Evolutionary conservation across 768 basidiomycete species (phyloP), one percentile per base, ranked within the genome.

Genomic region (Sarcomyxa edulis): DNA sequence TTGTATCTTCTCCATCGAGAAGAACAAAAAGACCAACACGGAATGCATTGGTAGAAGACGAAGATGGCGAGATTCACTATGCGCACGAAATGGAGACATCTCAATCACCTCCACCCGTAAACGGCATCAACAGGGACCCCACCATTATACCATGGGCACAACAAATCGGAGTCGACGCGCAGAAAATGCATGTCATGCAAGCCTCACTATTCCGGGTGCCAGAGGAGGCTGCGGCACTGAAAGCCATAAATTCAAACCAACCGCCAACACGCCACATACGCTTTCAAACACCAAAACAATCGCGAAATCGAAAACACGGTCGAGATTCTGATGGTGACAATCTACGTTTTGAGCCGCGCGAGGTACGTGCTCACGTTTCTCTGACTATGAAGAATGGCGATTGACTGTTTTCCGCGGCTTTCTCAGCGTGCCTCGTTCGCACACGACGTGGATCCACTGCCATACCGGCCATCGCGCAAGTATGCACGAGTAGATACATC

Each of bases 131-230:
- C 36, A 59, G 55, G 6, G 74, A 78, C 43, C 61, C 74, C 5
- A 68, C 71, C 5, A 65, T 78, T 30, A 75, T 78, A 38, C 76
- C 84, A 26, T 87, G 86, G 84, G 78, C 81, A 10, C 72, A 81
- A 32, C 76, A 76, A 35, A 56, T 82, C 19, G 84, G 85, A 5
- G 67, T 93, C n/a, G 89, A 94, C 55, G 72, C 82, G 10, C 87
- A 89, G 57, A 84, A 81, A 61, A 79, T 93, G 72, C 86, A 91
- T 51, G 87, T 94, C 38, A 95, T 95, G 92, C 92, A 95, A 52
- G 80, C 86, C 0, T 84, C 86, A 23, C 62, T 95, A 37, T 95
- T 95, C 54, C 74, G 82, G 31, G 68, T 78, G 55, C 81, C 81
- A 10, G 84, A 87, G 54, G 82, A 84, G 51, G 81, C 76, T 10